Evolutionary conservation across 208 protist genomes (phyloP), one percentile per base, ranked within the genome.

Genomic region (Leishmania tropica): DNA sequence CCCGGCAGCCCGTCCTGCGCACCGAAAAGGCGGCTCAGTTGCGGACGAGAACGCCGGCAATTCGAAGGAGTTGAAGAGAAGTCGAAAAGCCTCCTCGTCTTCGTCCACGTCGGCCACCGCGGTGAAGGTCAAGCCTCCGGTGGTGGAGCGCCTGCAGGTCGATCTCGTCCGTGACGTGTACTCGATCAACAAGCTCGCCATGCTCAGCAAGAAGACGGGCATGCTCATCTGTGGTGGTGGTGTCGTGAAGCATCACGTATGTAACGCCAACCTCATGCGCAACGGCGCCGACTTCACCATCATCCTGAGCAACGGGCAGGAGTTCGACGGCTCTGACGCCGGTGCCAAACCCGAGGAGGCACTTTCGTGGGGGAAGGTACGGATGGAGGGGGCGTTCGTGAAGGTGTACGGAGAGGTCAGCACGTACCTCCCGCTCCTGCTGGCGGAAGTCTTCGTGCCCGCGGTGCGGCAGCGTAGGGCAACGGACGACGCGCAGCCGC

Each of bases 251-350:
- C 99, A 99, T 87, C 99, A 99, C 89, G 98, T 99, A 54, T 99
- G 96, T 85, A 99, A 99, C 85, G 99, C 99, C 21, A 99, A 99
- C 83, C 89, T 99, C 1, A 99, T 99, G 98, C 96, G 99, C 60
- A 99, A 99, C 87, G 99, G 99, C 48, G 99, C 99, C 1, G 99
- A 99, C 86, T 99, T 95, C 83, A 84, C 98, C 28, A 98, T 99
- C 3, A 99, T 98, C 78, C 83, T 99, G 58, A 99, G 99, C 84
- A 99, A 99, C 31, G 99, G 91, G 10, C 94, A 98, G 79, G 96
- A 99, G 86, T 99, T 99, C 86, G 99, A 99, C 86, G 99, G 99
- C 51, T 99, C 93, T 83, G 99, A 99, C 88, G 91, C 96, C 13
- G 99, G 99, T 51, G 99, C 99, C 3, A 88, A 93, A 24, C 99